These are phyloP conservation scores for Raphanus hybrid DNA, from an alignment of 441 rosid genomes.

Conservation along the genomic window DNA sequence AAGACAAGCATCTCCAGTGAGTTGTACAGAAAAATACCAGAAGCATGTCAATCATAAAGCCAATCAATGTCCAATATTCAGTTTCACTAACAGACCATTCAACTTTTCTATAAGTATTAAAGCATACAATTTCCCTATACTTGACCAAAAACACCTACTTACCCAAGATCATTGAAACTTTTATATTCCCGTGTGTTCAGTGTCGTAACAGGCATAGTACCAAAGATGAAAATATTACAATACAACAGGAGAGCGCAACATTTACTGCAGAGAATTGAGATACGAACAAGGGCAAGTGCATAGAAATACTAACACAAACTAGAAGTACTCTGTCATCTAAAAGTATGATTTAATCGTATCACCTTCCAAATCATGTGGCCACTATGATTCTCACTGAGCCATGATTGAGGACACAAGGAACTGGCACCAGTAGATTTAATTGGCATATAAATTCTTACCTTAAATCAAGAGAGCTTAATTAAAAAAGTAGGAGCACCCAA, in stretches of 20 bases:
- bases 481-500: conserved; percentile 35
- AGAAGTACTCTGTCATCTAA: conserved; percentile 38
- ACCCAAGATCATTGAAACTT: background rate
- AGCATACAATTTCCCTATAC: background rate
- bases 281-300: conserved; percentile 29
- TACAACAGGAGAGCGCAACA: conserved; percentile 14
- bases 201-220: background rate
- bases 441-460: conserved; percentile 43
- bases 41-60: conserved; percentile 27
- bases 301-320: conserved; percentile 26
- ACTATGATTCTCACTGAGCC: conserved; percentile 46
- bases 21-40: conserved; percentile 4
- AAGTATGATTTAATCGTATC: conserved; percentile 46
- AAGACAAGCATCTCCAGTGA: conserved; percentile 12
- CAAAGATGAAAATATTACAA: conserved; percentile 11
- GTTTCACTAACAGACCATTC: conserved; percentile 6
- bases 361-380: conserved; percentile 61
- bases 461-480: conserved; percentile 34
- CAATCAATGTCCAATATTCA: conserved; percentile 12
- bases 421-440: conserved; percentile 54
- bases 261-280: conserved; percentile 29
- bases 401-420: conserved; percentile 51
- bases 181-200: background rate
- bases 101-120: conserved; percentile 10
- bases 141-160: background rate